These are phyloP conservation scores for Pyrenochaeta sp. DNA, from an alignment of 2,329 filamentous ascomycete genomes.

Conservation along the genomic window DNA sequence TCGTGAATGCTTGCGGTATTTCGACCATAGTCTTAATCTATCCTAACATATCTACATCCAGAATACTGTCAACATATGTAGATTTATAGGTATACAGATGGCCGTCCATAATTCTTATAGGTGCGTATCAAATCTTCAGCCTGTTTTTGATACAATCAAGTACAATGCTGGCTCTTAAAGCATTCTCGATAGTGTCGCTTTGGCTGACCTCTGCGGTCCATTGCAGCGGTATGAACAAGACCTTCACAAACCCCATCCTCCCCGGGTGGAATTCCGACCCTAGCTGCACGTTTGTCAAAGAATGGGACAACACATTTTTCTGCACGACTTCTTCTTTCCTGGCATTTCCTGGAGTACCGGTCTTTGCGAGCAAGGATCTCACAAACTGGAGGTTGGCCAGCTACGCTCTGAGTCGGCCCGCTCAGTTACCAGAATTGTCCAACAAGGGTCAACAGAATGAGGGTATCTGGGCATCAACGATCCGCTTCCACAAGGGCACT, in stretches of 20 bases:
- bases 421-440: constrained; percentile 45
- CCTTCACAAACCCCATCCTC: constrained; percentile 53
- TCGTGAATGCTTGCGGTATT: too few species aligned
- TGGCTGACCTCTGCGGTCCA: too few species aligned
- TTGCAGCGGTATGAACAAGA: not conserved
- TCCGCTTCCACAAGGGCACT: constrained; percentile 46
- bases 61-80: too few species aligned
- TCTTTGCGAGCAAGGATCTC: constrained; percentile 57
- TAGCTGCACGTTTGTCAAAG: constrained; percentile 53
- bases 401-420: constrained; percentile 38
- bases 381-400: constrained; percentile 51
- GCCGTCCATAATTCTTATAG: too few species aligned
- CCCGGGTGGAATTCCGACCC: constrained; percentile 59
- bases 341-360: constrained; percentile 56
- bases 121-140: too few species aligned
- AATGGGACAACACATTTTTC: constrained; percentile 50
- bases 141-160: too few species aligned
- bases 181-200: too few species aligned
- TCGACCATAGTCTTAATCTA: too few species aligned
- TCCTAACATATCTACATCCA: too few species aligned
- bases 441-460: constrained; percentile 15
- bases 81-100: too few species aligned
- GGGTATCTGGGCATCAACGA: constrained; percentile 48
- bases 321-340: constrained; percentile 58
- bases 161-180: too few species aligned